phyloP scores from a whole-genome alignment of 1,284 basidiomycete genomes.

The Coniophora puteana region DNA sequence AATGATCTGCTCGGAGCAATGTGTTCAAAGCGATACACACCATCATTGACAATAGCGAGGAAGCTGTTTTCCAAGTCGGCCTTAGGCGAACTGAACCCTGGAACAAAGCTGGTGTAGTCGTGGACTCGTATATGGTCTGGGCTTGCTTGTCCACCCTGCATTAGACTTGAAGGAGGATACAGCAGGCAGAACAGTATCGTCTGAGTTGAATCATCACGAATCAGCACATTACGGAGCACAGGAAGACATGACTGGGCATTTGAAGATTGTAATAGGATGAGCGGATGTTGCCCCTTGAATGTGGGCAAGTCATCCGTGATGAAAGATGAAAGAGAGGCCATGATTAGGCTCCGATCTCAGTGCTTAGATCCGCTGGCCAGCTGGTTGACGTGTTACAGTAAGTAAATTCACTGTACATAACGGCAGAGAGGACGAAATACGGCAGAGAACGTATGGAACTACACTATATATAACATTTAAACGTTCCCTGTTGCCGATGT shows the following conservation, averaged over 20 bases:
- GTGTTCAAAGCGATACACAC: constrained; percentile 30
- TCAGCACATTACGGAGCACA: constrained; percentile 44
- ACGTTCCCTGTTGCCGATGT: too few relatives aligned
- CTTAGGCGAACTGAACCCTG: constrained; percentile 44
- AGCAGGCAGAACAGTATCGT: constrained; percentile 58
- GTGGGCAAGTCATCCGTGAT: too few relatives aligned
- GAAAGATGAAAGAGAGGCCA: too few relatives aligned
- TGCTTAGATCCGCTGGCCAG: too few relatives aligned
- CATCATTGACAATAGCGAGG: constrained; percentile 39
- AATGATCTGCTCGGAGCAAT: constrained; percentile 5
- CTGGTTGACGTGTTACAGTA: too few relatives aligned
- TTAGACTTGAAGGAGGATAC: constrained; percentile 47
- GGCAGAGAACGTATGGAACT: too few relatives aligned
- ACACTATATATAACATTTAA: too few relatives aligned
- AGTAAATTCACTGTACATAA: too few relatives aligned
- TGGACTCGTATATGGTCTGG: constrained; percentile 36
- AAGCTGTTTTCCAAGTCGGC: constrained; percentile 35
- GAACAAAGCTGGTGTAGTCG: constrained; percentile 52
- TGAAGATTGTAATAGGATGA: constrained; percentile 66
- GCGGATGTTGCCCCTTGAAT: constrained; percentile 43
- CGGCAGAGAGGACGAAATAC: too few relatives aligned
- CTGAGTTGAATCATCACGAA: constrained; percentile 21
- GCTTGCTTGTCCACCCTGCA: constrained; percentile 16
- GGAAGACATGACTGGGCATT: constrained; percentile 58
- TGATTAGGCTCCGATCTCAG: too few relatives aligned